phyloP scores from a whole-genome alignment of 345 rosid genomes.

The Melaleuca alternifolia region DNA sequence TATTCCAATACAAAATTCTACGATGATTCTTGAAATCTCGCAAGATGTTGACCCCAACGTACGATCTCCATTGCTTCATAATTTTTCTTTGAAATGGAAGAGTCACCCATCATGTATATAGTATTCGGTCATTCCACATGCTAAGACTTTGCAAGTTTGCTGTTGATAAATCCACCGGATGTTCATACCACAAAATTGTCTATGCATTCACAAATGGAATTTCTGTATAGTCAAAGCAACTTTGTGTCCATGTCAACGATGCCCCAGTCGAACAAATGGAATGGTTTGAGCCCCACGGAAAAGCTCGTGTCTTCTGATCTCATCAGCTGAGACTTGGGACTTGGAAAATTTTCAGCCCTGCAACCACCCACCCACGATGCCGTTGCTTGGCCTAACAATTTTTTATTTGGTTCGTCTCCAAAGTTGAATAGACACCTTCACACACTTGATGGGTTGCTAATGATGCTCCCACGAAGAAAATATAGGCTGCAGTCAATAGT shows the following conservation, averaged over 20 bases:
- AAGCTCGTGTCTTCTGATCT: background rate
- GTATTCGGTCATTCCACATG: background rate
- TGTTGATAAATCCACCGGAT: background rate
- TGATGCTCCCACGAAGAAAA: background rate
- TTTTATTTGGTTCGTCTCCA: background rate
- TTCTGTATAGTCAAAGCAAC: background rate
- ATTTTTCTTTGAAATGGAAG: background rate
- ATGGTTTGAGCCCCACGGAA: background rate
- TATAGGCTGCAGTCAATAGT: background rate
- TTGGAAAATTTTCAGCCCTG: background rate
- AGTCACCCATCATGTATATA: background rate
- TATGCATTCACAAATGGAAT: background rate
- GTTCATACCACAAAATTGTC: background rate
- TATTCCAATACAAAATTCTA: background rate
- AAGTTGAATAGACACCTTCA: background rate
- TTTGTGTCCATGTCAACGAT: background rate
- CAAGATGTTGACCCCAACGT: background rate
- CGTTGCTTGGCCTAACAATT: background rate
- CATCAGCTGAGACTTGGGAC: background rate
- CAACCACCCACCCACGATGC: background rate
- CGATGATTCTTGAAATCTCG: background rate
- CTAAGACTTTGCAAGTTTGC: background rate
- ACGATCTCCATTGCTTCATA: background rate
- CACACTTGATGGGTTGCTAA: background rate
- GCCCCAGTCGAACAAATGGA: background rate